Evolutionary conservation across 768 basidiomycete genomes (phyloP).

Genomic region (Collybia nuda): DNA sequence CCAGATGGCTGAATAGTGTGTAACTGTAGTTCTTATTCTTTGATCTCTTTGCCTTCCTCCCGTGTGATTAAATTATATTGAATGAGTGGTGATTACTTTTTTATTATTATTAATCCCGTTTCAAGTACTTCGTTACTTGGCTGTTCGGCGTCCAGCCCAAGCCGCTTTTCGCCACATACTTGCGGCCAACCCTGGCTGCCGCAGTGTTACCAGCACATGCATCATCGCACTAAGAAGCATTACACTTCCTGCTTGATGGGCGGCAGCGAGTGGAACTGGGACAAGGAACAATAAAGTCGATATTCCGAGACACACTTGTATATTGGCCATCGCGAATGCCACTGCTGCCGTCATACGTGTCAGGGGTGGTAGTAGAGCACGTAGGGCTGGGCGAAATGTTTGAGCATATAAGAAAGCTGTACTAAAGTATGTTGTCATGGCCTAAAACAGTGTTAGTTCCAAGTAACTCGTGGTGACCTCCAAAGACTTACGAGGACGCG

Average conservation of each 20-base stretch:
- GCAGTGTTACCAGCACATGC: constrained; percentile 69
- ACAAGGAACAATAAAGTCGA: constrained; percentile 90
- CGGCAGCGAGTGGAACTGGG: constrained; percentile 87
- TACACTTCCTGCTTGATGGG: constrained; percentile 95
- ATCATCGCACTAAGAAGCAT: constrained; percentile 81
- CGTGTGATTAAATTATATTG: constrained; percentile 1
- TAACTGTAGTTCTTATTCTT: neutral
- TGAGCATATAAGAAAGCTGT: constrained; percentile 63
- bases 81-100: constrained; percentile 3
- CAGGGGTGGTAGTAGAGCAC: constrained; percentile 62
- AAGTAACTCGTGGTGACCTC: neutral
- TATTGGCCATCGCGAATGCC: constrained; percentile 78
- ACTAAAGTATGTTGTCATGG: constrained; percentile 78
- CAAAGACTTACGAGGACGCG: constrained; percentile 72
- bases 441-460: constrained; percentile 42
- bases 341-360: constrained; percentile 51
- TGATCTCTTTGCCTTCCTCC: neutral
- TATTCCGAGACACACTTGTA: constrained; percentile 70
- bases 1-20: constrained; percentile 72
- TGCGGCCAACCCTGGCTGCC: constrained; percentile 69
- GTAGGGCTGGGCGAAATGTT: constrained; percentile 56
- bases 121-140: too few species aligned
- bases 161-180: constrained; percentile 49
- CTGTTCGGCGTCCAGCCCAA: neutral
- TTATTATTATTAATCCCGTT: too few species aligned